Conservation (phyloP, 495 filamentous ascomycete genomes). For the Parathielavia hyrcaniae region DNA sequence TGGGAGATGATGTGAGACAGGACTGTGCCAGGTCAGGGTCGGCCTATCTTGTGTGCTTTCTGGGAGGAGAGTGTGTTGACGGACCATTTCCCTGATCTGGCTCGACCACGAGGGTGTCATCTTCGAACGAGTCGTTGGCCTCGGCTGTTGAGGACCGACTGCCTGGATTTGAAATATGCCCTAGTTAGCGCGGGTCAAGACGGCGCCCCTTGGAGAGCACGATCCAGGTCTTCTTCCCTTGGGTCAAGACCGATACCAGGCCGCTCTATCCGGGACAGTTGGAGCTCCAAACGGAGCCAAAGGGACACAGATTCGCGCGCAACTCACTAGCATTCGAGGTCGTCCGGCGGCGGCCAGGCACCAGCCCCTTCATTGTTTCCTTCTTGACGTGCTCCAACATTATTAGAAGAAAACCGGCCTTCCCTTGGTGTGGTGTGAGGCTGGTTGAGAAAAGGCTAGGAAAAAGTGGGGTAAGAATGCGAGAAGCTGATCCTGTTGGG, state of each 20-base stretch:
- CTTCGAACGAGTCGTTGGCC: slow-evolving; percentile 46
- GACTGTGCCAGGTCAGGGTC: slow-evolving; percentile 46
- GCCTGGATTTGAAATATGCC: slow-evolving; percentile 30
- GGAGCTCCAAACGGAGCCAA: slow-evolving; percentile 22
- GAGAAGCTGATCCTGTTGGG: not conserved
- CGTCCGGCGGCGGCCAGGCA: slow-evolving; percentile 33
- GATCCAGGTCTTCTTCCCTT: slow-evolving; percentile 16
- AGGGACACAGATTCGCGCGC: slow-evolving; percentile 9
- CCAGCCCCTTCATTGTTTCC: slow-evolving; percentile 30
- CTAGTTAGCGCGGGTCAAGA: slow-evolving; percentile 15
- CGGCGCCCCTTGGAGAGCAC: not conserved
- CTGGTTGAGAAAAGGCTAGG: slow-evolving; percentile 11
- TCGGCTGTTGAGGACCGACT: slow-evolving; percentile 43
- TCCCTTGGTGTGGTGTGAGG: not conserved
- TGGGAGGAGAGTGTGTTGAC: slow-evolving; percentile 25
- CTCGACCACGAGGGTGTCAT: slow-evolving; percentile 70
- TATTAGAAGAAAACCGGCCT: not conserved
- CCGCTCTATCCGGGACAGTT: slow-evolving; percentile 16
- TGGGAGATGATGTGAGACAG: slow-evolving; percentile 95
- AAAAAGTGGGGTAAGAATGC: slow-evolving; percentile 13
- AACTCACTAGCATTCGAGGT: slow-evolving; percentile 38
- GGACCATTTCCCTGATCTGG: slow-evolving; percentile 66
- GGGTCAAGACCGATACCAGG: slow-evolving; percentile 23
- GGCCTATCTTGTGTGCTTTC: not conserved
- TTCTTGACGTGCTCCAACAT: not conserved